Base-by-base conservation (phyloP, 2,329 filamentous ascomycete genomes). In the Fulvia fulva region DNA sequence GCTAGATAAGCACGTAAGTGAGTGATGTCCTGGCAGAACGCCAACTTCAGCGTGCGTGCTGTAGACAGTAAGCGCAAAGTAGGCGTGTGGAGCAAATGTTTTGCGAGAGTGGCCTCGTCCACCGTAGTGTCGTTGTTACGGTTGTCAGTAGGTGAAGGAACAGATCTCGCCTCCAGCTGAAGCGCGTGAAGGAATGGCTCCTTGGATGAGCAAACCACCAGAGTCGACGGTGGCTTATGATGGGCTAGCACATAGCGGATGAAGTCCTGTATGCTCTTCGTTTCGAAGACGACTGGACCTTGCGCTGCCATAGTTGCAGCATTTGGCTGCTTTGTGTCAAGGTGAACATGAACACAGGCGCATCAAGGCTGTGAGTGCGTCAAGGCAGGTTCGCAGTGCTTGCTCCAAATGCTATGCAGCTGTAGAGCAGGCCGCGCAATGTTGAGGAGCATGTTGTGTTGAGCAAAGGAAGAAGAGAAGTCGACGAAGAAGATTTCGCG, bases 1-100 rank as follows among this genome's bases (percentile, higher is more conserved):
- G 67, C 62, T 9, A 97, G 79, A 67, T 87, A 90, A 34, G 90
- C 90, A 55, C 90, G 87, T 6, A 96, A 82, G 71, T 89, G 86
- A 22, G 88, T 85, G 55, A 94, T 81, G 2, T 88, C 90, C 0
- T 90, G 85, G 55, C 85, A 83, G 74, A 95, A 97, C 34, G 84
- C 76, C 8, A 92, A 73, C 55, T 83, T 84, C 62, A 95, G 81
- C 66, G 87, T 84, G 28, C 85, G 83, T 7, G 90, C 87, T 3
- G 83, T 81, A 49, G 87, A 83, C 26, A 92, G 78, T 62, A 90
- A 82, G 55, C 86, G 81, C 14, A 96, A 82, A 0, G 88, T 86
- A 26, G 86, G 83, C 5, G 51, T 55, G 5, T 57, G 21, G 25
- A 50, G 26, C 8, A 50, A 21, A 3, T 26, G 47, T n/a, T 26